Evolutionary conservation across 176 grass and related monocot species (phyloP).

Genomic region (Alopecurus myosuroides): DNA sequence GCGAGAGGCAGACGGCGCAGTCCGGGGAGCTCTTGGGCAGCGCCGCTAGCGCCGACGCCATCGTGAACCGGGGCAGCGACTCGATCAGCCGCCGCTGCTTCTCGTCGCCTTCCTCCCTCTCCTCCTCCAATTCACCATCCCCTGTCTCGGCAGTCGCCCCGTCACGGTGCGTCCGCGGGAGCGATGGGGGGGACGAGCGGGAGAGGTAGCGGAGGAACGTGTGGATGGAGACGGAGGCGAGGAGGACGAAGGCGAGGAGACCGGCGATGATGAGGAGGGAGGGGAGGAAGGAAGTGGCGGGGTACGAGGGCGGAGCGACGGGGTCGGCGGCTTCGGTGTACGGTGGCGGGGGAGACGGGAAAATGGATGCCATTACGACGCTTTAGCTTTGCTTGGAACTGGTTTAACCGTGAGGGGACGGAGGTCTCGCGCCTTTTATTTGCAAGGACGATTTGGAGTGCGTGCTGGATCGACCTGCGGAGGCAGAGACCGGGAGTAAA

Average conservation of each 20-base stretch:
- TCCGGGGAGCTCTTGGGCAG: conserved; percentile 76
- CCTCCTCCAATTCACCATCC: not conserved
- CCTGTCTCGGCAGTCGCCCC: not conserved
- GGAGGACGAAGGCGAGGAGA: conserved; percentile 56
- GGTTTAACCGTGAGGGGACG: conserved; percentile 2
- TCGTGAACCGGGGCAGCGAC: conserved; percentile 79
- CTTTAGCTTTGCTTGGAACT: not conserved
- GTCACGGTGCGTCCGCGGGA: not conserved
- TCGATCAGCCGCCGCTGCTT: conserved; percentile 58
- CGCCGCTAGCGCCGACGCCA: conserved; percentile 55
- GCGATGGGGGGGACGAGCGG: not conserved
- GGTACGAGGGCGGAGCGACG: conserved; percentile 4
- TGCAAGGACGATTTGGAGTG: conserved; percentile 3
- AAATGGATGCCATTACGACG: conserved; percentile 30
- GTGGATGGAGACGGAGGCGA: conserved; percentile 70
- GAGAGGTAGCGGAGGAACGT: conserved; percentile 61
- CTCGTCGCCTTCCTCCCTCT: conserved; percentile 7
- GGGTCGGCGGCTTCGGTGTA: not conserved
- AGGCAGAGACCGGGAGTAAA: conserved; percentile 19
- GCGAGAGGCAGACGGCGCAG: conserved; percentile 88
- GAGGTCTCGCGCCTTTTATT: conserved; percentile 25
- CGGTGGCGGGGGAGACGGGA: conserved; percentile 25
- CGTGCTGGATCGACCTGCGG: not conserved
- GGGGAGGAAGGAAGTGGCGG: conserved; percentile 21
- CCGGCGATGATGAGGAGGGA: conserved; percentile 70